phyloP scores from a whole-genome alignment of 2,329 filamentous ascomycete genomes.

The Neoarthrinium moseri region DNA sequence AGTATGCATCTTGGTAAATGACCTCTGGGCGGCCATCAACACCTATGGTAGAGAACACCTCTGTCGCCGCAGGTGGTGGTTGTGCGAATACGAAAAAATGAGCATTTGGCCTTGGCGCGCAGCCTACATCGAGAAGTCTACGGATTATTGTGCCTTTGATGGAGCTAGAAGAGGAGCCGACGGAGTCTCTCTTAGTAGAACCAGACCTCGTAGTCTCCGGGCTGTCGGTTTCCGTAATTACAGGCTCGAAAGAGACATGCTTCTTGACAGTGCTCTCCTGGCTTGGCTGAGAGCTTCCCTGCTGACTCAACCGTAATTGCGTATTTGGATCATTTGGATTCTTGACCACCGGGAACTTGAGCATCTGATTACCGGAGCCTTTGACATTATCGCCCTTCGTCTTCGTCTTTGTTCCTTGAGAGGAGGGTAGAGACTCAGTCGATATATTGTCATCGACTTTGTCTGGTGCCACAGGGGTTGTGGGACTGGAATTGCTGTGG shows the following conservation, averaged over 20 bases:
- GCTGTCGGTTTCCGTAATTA: constrained; percentile 10
- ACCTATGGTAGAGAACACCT: constrained; percentile 56
- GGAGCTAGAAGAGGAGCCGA: constrained; percentile 16
- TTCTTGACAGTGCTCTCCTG: constrained; percentile 32
- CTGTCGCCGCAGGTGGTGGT: constrained; percentile 32
- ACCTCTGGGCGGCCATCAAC: constrained; percentile 60
- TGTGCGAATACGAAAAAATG: constrained; percentile 29
- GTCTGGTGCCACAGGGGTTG: constrained; percentile 1
- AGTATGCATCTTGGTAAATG: constrained; percentile 83
- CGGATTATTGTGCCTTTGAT: constrained; percentile 8
- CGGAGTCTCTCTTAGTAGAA: constrained; percentile 13
- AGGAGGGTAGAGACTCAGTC: constrained; percentile 15
- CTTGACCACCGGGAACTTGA: constrained; percentile 76
- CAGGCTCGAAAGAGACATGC: constrained; percentile 33
- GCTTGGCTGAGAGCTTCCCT: constrained; percentile 52
- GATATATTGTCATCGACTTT: neutral
- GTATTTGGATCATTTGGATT: constrained; percentile 67
- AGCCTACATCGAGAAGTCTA: constrained; percentile 21
- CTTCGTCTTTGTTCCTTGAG: constrained; percentile 26
- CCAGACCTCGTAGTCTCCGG: constrained; percentile 10
- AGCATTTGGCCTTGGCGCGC: constrained; percentile 18
- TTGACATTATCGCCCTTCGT: constrained; percentile 32
- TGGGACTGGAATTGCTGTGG: neutral
- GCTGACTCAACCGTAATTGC: constrained; percentile 65
- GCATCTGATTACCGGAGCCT: constrained; percentile 36